phyloP scores from a whole-genome alignment of 768 basidiomycete genomes.

The Hebeloma cylindrosporum region DNA sequence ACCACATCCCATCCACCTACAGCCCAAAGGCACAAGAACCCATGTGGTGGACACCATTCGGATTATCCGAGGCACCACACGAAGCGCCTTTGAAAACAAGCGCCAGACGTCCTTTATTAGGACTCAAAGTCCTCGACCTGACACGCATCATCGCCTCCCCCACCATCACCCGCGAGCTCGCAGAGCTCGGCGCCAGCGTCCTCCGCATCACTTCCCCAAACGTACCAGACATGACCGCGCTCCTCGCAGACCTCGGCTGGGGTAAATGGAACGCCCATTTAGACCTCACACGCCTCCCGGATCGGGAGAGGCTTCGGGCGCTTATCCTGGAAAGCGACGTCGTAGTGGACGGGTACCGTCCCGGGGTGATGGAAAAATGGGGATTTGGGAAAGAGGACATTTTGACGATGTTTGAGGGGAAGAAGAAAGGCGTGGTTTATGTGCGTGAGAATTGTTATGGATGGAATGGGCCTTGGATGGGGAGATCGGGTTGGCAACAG shows the following conservation, averaged over 20 bases:
- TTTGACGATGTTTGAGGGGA: constrained; percentile 21
- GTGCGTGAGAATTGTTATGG: constrained; percentile 30
- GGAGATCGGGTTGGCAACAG: constrained; percentile 25
- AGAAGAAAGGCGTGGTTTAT: constrained; percentile 24
- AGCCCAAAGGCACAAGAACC: constrained; percentile 17
- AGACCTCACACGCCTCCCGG: constrained; percentile 23
- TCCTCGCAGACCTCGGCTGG: constrained; percentile 25
- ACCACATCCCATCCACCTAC: too few species aligned
- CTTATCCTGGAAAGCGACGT: constrained; percentile 28
- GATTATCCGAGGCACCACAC: too few species aligned
- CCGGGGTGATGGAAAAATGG: constrained; percentile 27
- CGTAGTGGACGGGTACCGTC: constrained; percentile 31
- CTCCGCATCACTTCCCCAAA: constrained; percentile 28
- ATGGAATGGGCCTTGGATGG: constrained; percentile 26
- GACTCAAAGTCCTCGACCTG: constrained; percentile 28
- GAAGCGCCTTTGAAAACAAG: too few species aligned
- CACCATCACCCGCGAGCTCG: constrained; percentile 22
- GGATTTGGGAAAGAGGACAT: constrained; percentile 32
- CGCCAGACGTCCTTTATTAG: constrained; percentile 21
- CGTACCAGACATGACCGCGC: constrained; percentile 20
- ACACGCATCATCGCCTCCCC: constrained; percentile 31
- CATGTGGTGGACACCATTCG: constrained; percentile 20
- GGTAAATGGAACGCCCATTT: constrained; percentile 29
- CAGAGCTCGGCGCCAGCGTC: constrained; percentile 30
- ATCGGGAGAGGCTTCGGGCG: constrained; percentile 13